A percentile compares a stretch with the other conserved stretches of the same genome.
phyloP scores from a whole-genome alignment of 441 rosid species.

The Adansonia madagascariensis region DNA sequence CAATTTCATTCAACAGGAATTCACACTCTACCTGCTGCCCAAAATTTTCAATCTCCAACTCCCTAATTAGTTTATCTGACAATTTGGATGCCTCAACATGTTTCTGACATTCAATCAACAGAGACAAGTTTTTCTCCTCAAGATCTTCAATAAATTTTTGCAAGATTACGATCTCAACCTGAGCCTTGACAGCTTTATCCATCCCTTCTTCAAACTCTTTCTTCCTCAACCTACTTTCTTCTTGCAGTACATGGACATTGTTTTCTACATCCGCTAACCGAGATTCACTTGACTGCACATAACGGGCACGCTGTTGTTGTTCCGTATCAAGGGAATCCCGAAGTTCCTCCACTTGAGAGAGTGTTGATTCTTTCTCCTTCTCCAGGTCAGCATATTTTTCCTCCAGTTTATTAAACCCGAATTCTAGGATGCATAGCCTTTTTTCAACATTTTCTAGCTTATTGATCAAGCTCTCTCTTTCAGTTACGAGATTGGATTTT shows the following conservation, averaged over 20 bases:
- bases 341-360: conserved; percentile 58
- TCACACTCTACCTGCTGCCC: conserved; percentile 78
- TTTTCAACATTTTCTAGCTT: conserved; percentile 53
- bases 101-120: conserved; percentile 62
- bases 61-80: conserved; percentile 58
- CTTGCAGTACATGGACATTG: conserved; percentile 64
- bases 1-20: conserved; percentile 69
- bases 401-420: conserved; percentile 57
- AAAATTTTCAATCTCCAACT: conserved; percentile 69
- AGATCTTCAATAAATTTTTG: conserved; percentile 68
- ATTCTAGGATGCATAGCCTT: conserved; percentile 69
- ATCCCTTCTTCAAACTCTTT: conserved; percentile 75
- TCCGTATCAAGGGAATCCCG: conserved; percentile 62
- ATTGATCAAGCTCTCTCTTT: conserved; percentile 50
- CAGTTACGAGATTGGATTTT: conserved; percentile 54
- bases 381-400: conserved; percentile 51
- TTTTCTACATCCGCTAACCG: conserved; percentile 73
- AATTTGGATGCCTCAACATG: conserved; percentile 59
- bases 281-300: conserved; percentile 59
- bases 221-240: conserved; percentile 71
- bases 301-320: conserved; percentile 58
- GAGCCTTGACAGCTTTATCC: conserved; percentile 68
- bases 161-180: conserved; percentile 65
- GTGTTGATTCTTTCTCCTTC: conserved; percentile 51
- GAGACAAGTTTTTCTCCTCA: conserved; percentile 61